A percentile compares a stretch with the other conserved stretches of the same genome.
phyloP scores from a whole-genome alignment of 2,329 filamentous ascomycete genomes.

The Claviceps monticola region DNA sequence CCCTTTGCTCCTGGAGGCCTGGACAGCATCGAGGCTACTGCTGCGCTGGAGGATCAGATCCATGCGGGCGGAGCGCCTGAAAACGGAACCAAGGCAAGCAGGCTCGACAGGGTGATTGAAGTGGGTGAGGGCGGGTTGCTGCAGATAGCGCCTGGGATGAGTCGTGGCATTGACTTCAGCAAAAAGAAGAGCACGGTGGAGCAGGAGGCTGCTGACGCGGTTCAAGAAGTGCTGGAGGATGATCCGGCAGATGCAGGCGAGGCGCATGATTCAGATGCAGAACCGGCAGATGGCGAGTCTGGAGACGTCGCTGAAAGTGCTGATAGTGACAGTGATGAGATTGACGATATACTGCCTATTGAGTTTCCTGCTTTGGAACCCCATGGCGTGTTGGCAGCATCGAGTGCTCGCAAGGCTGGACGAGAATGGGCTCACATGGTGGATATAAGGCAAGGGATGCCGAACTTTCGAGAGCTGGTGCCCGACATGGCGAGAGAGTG shows the following conservation, averaged over 20 bases:
- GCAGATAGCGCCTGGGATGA: constrained; percentile 69
- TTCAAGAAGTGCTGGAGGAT: constrained; percentile 47
- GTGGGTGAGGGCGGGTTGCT: constrained; percentile 70
- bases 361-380: constrained; percentile 90
- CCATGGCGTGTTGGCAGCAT: constrained; percentile 58
- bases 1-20: constrained; percentile 86
- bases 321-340: constrained; percentile 45
- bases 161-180: constrained; percentile 60
- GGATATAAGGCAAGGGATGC: constrained; percentile 80
- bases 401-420: constrained; percentile 58
- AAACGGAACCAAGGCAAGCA: constrained; percentile 32
- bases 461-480: constrained; percentile 88
- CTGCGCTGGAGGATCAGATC: constrained; percentile 67
- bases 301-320: constrained; percentile 20
- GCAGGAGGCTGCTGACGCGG: constrained; percentile 51
- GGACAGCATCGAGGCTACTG: constrained; percentile 73
- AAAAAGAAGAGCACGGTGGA: constrained; percentile 43
- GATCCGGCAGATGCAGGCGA: constrained; percentile 29
- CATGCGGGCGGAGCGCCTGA: constrained; percentile 34
- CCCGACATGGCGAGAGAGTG: constrained; percentile 93
- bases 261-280: constrained; percentile 16
- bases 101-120: constrained; percentile 75
- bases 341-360: constrained; percentile 77
- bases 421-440: constrained; percentile 98
- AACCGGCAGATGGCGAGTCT: constrained; percentile 13